A percentile compares a stretch with the other conserved stretches of the same genome.
phyloP scores from a whole-genome alignment of 2,329 filamentous ascomycete genomes.

The Diaporthe sp. region DNA sequence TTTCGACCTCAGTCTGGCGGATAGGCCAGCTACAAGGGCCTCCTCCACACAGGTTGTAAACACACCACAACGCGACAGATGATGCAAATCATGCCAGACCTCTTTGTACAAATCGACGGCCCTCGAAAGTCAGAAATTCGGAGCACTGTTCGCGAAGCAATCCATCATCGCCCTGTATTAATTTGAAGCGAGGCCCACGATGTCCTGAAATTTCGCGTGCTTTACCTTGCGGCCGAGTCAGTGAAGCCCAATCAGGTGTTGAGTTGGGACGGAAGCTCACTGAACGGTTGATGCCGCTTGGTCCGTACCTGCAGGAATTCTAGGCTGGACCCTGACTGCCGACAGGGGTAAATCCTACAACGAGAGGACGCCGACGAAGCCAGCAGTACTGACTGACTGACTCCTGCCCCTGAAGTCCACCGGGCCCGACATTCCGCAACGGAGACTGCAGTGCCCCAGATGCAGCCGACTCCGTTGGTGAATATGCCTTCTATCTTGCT shows the following conservation, averaged over 20 bases:
- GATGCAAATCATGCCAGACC: background rate
- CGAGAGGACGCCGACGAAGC: background rate
- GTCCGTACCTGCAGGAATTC: background rate
- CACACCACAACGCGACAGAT: background rate
- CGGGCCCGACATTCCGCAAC: background rate
- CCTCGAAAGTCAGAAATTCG: background rate
- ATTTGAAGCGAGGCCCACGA: constrained; percentile 4
- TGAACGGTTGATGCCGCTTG: background rate
- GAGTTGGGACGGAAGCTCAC: background rate
- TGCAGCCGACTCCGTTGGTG: background rate
- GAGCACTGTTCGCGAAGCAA: background rate
- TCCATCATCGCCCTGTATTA: background rate
- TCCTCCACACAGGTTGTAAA: background rate
- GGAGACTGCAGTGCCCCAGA: background rate
- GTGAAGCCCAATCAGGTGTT: background rate
- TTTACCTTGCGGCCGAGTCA: background rate
- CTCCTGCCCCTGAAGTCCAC: constrained; percentile 12
- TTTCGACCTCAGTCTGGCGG: background rate
- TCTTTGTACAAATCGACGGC: background rate
- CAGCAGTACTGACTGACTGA: background rate
- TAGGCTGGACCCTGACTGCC: constrained; percentile 12
- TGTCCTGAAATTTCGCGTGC: background rate
- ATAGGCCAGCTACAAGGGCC: background rate
- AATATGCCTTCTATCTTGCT: background rate
- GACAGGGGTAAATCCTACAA: background rate